Percentiles rank a stretch among this genome's conserved stretches.
These are phyloP conservation scores for Geranium incanum DNA, from an alignment of 441 rosid genomes.

Conservation along the genomic window DNA sequence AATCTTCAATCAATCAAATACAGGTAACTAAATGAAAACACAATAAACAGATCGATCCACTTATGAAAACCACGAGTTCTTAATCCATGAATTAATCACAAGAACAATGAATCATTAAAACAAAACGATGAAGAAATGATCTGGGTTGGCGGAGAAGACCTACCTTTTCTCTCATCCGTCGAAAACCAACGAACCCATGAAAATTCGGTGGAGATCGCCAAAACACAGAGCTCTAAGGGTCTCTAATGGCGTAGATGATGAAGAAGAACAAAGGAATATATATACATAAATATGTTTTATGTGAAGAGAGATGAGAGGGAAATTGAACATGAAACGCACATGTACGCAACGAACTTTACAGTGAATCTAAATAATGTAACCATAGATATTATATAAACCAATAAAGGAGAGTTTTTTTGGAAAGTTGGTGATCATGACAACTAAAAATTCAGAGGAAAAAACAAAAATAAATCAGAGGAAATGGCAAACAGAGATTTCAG, in stretches of 20 bases:
- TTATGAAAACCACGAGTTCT: background rate
- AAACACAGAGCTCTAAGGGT: background rate
- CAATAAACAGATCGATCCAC: background rate
- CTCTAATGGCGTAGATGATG: slow-evolving; percentile 8
- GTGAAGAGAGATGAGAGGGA: slow-evolving; percentile 1
- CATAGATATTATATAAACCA: background rate
- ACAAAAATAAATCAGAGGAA: background rate
- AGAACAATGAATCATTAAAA: background rate
- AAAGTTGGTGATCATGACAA: slow-evolving; percentile 4
- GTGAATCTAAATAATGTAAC: slow-evolving; percentile 12
- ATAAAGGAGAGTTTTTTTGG: slow-evolving; percentile 10
- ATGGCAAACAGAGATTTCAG: background rate
- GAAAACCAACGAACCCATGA: slow-evolving; percentile 21
- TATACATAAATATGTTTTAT: too few species aligned
- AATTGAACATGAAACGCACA: slow-evolving; percentile 19
- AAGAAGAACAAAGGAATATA: slow-evolving; percentile 2
- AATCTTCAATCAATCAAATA: background rate
- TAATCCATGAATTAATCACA: too few species aligned
- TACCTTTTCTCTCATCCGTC: slow-evolving; percentile 25
- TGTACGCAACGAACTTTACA: slow-evolving; percentile 15
- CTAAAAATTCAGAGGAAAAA: background rate
- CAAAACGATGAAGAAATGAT: slow-evolving; percentile 16
- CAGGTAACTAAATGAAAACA: background rate
- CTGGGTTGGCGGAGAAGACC: slow-evolving; percentile 31
- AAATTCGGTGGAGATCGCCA: background rate